These are phyloP conservation scores for Podospora pseudopauciseta DNA, from an alignment of 495 filamentous ascomycete species.

Conservation along the genomic window DNA sequence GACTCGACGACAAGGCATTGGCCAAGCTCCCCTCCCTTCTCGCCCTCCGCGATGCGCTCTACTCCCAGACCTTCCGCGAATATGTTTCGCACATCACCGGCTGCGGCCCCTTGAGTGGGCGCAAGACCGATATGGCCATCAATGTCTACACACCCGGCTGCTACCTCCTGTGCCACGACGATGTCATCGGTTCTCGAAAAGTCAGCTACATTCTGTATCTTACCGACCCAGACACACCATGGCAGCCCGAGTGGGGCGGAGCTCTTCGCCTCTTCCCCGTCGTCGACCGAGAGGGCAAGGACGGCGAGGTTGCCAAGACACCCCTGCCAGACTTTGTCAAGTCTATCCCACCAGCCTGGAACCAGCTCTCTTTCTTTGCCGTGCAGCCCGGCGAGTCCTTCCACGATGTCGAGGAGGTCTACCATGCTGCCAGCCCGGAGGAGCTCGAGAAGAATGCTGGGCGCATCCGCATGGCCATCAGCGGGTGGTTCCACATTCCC, in stretches of 20 bases:
- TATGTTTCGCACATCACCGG: slow-evolving; percentile 82
- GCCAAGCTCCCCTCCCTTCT: slow-evolving; percentile 80
- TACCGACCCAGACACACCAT: slow-evolving; percentile 85
- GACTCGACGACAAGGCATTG: slow-evolving; percentile 77
- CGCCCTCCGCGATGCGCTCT: slow-evolving; percentile 84
- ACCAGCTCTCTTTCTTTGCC: slow-evolving; percentile 96
- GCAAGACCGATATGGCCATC: slow-evolving; percentile 99
- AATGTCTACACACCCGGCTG: slow-evolving; percentile 97
- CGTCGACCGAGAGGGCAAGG: slow-evolving; percentile 54
- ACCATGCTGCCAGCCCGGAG: slow-evolving; percentile 54
- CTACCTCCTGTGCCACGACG: slow-evolving; percentile 94
- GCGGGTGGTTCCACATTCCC: slow-evolving; percentile 99
- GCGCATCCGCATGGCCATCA: slow-evolving; percentile 92
- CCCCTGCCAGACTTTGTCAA: slow-evolving; percentile 72
- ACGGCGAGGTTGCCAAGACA: slow-evolving; percentile 66
- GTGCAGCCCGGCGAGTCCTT: slow-evolving; percentile 97
- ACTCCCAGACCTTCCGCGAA: slow-evolving; percentile 82
- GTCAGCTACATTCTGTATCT: slow-evolving; percentile 97
- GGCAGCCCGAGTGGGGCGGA: slow-evolving; percentile 92
- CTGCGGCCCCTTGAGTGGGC: slow-evolving; percentile 80
- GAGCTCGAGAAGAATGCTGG: slow-evolving; percentile 59
- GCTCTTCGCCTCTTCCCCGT: slow-evolving; percentile 88
- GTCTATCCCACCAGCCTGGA: slow-evolving; percentile 88
- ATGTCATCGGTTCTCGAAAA: slow-evolving; percentile 90
- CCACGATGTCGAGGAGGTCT: slow-evolving; percentile 98